A percentile compares a stretch with the other conserved stretches of the same genome.
These are phyloP conservation scores for Cokeromyces recurvatus DNA, from an alignment of 371 early-diverging fungal genomes.

Conservation along the genomic window DNA sequence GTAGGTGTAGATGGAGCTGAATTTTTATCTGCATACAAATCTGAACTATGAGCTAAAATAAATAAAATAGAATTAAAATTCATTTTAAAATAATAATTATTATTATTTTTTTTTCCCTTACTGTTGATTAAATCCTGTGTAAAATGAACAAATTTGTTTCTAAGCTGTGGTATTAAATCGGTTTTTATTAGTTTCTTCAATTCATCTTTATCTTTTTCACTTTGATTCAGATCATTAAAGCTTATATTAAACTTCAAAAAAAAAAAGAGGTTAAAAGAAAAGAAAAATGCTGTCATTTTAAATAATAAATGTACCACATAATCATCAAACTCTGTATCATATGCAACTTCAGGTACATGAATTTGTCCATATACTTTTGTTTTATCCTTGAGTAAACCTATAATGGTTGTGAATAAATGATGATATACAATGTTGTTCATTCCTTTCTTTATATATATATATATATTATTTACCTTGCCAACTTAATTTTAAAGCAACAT, in stretches of 20 bases:
- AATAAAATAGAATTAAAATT: too few species aligned
- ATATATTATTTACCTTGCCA: constrained; percentile 16
- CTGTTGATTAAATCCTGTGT: constrained; percentile 66
- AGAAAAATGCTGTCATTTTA: too few species aligned
- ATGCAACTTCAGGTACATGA: constrained; percentile 83
- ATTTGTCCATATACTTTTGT: constrained; percentile 61
- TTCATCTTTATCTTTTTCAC: not conserved
- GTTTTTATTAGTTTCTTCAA: constrained; percentile 44
- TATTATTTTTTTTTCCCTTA: constrained; percentile 19
- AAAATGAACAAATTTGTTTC: constrained; percentile 60
- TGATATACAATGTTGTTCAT: too few species aligned
- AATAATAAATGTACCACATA: constrained; percentile 45
- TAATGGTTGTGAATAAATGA: not conserved
- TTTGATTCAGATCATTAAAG: too few species aligned
- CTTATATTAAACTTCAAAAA: constrained; percentile 6
- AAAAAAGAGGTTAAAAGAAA: too few species aligned
- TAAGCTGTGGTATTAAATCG: constrained; percentile 53
- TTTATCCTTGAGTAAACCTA: constrained; percentile 6
- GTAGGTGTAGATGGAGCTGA: constrained; percentile 22
- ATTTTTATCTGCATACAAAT: constrained; percentile 60
- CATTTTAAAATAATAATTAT: too few species aligned
- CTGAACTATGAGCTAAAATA: constrained; percentile 62
- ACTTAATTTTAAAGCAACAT: constrained; percentile 56
- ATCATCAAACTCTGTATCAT: constrained; percentile 78
- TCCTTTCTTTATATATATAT: too few species aligned